A percentile compares a stretch with the other conserved stretches of the same genome.
Evolutionary conservation across 208 protist species (phyloP).

Genomic region (Leishmania aethiopica): DNA sequence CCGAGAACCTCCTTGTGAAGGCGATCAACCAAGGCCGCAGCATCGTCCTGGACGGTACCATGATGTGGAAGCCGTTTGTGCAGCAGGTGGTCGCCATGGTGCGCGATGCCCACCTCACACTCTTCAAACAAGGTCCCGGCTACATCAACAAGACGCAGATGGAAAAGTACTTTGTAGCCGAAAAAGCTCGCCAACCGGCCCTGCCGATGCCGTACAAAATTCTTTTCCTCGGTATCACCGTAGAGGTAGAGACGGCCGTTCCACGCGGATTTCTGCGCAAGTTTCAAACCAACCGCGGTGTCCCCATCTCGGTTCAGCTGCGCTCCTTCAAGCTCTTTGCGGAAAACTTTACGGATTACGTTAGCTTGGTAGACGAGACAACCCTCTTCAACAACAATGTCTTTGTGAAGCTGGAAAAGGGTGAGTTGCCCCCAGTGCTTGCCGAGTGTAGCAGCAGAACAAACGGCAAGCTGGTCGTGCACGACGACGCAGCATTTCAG

Average conservation of each 20-base stretch:
- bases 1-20: slow-evolving; percentile 80
- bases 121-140: slow-evolving; percentile 75
- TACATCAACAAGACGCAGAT: slow-evolving; percentile 42
- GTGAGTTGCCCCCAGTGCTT: slow-evolving; percentile 77
- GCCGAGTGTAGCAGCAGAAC: slow-evolving; percentile 50
- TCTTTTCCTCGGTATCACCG: slow-evolving; percentile 80
- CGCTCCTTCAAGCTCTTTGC: slow-evolving; percentile 89
- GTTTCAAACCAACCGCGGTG: slow-evolving; percentile 78
- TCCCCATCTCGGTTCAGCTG: slow-evolving; percentile 80
- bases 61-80: slow-evolving; percentile 92
- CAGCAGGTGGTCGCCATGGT: slow-evolving; percentile 81
- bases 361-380: slow-evolving; percentile 55
- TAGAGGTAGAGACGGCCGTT: slow-evolving; percentile 85
- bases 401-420: slow-evolving; percentile 78
- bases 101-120: slow-evolving; percentile 66
- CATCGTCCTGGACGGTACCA: slow-evolving; percentile 89
- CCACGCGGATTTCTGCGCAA: slow-evolving; percentile 85
- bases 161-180: slow-evolving; percentile 74
- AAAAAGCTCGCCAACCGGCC: slow-evolving; percentile 35
- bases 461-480: slow-evolving; percentile 36
- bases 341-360: slow-evolving; percentile 78
- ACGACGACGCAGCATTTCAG: slow-evolving; percentile 70
- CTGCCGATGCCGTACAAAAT: slow-evolving; percentile 74
- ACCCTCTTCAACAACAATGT: slow-evolving; percentile 91
- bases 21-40: slow-evolving; percentile 82